Percentiles rank a stretch among this genome's conserved stretches.
Evolutionary conservation across 129 eudicot species (phyloP).

Genomic region (Helianthus tuberosus): DNA sequence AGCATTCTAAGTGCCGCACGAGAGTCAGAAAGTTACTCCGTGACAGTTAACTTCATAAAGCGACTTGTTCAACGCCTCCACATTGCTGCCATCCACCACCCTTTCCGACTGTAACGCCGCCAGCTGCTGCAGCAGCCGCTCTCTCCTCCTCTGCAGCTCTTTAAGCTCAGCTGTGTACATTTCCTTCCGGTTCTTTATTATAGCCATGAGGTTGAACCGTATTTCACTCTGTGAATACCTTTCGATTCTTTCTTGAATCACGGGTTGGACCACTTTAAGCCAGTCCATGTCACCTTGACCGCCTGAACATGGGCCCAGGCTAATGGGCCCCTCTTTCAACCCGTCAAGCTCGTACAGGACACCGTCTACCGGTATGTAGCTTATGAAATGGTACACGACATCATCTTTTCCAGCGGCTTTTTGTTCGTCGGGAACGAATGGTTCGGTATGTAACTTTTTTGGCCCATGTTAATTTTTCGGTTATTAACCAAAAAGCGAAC

Average conservation of each 20-base stretch:
- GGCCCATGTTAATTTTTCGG: no score
- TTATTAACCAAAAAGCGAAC: no score
- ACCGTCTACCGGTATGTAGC: constrained; percentile 92
- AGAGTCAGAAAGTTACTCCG: no score
- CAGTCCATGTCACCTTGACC: constrained; percentile 82
- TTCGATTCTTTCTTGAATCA: constrained; percentile 90
- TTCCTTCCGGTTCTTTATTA: constrained; percentile 91
- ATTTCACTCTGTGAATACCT: constrained; percentile 85
- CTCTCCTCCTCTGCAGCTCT: constrained; percentile 86
- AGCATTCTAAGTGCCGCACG: no score
- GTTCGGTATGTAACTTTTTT: constrained; percentile 45
- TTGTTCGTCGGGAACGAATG: constrained; percentile 87
- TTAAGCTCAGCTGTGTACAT: constrained; percentile 85
- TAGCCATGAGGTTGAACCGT: constrained; percentile 80
- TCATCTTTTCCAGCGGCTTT: constrained; percentile 83
- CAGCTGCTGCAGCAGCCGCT: constrained; percentile 72
- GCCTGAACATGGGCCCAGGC: constrained; percentile 82
- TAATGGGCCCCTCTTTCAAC: constrained; percentile 88
- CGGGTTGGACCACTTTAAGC: constrained; percentile 79
- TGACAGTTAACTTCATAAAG: constrained; percentile 57
- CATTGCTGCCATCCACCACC: constrained; percentile 49
- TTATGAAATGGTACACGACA: constrained; percentile 94
- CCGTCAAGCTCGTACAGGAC: constrained; percentile 98
- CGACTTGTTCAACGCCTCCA: constrained; percentile 60
- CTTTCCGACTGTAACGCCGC: constrained; percentile 59